Evolutionary conservation across 129 eudicot species (phyloP).

Genomic region (Kitagawia praeruptora): DNA sequence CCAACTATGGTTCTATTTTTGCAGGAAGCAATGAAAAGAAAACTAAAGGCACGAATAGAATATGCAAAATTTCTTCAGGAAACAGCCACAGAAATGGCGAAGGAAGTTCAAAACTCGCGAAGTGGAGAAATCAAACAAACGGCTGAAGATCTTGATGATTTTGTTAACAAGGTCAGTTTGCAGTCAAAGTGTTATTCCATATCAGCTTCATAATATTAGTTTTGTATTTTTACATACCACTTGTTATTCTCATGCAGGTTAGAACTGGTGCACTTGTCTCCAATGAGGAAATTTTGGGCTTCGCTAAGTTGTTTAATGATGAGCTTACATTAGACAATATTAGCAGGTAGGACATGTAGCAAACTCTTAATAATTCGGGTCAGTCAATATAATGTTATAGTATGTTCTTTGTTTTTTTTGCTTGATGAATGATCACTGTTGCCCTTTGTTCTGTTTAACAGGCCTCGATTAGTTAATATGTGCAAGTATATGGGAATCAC

Average conservation of each 20-base stretch:
- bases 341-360: slow-evolving; percentile 56
- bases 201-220: slow-evolving; percentile 3
- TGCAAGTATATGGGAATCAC: slow-evolving; percentile 96
- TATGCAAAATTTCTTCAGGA: slow-evolving; percentile 97
- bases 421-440: background rate
- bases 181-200: background rate
- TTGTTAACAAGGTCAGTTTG: slow-evolving; percentile 63
- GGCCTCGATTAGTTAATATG: slow-evolving; percentile 94
- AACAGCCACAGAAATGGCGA: slow-evolving; percentile 95
- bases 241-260: slow-evolving; percentile 45
- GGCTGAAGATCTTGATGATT: slow-evolving; percentile 98
- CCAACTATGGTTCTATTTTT: background rate
- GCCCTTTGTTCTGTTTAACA: slow-evolving; percentile 17
- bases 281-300: slow-evolving; percentile 88
- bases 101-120: slow-evolving; percentile 85
- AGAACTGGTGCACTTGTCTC: slow-evolving; percentile 71
- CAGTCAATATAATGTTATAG: background rate
- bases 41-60: slow-evolving; percentile 83
- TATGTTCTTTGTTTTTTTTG: background rate
- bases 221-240: slow-evolving; percentile 14
- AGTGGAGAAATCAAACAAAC: slow-evolving; percentile 91
- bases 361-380: background rate
- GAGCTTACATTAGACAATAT: slow-evolving; percentile 93
- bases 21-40: slow-evolving; percentile 86
- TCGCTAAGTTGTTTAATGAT: slow-evolving; percentile 91